phyloP scores from a whole-genome alignment of 139 green algal species.

The Haematococcus sp. region DNA sequence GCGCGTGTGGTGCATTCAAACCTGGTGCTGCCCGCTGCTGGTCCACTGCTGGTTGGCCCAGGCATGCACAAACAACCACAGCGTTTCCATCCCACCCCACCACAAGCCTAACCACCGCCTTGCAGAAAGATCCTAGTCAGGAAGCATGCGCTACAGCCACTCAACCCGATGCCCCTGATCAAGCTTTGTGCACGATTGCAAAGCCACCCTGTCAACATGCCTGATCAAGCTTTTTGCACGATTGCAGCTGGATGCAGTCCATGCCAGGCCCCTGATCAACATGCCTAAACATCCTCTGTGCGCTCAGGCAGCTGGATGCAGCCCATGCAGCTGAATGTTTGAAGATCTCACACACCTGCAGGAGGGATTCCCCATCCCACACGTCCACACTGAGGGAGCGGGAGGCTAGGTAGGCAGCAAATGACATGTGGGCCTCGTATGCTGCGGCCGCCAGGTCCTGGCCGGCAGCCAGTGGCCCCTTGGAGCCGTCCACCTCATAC shows the following conservation, averaged over 20 bases:
- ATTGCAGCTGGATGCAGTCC: background rate
- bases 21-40: too few relatives aligned
- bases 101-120: too few relatives aligned
- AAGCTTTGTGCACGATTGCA: too few relatives aligned
- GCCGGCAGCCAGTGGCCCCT: conserved; percentile 22
- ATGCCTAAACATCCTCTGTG: background rate
- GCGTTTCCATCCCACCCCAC: too few relatives aligned
- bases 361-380: conserved; percentile 64
- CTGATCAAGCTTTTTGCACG: background rate
- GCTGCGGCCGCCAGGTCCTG: conserved; percentile 33
- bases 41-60: too few relatives aligned
- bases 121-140: too few relatives aligned
- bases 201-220: too few relatives aligned
- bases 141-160: too few relatives aligned
- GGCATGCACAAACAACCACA: background rate
- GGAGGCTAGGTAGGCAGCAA: conserved; percentile 51
- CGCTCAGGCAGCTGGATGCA: background rate
- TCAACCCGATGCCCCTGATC: too few relatives aligned
- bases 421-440: conserved; percentile 42
- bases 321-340: background rate
- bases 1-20: too few relatives aligned
- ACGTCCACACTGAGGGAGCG: conserved; percentile 58
- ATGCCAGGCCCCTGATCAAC: too few relatives aligned
- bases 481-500: conserved; percentile 38
- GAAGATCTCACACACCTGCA: conserved; percentile 43